Evolutionary conservation across 2,329 filamentous ascomycete genomes (phyloP).

Genomic region (Endocalyx cinctus): DNA sequence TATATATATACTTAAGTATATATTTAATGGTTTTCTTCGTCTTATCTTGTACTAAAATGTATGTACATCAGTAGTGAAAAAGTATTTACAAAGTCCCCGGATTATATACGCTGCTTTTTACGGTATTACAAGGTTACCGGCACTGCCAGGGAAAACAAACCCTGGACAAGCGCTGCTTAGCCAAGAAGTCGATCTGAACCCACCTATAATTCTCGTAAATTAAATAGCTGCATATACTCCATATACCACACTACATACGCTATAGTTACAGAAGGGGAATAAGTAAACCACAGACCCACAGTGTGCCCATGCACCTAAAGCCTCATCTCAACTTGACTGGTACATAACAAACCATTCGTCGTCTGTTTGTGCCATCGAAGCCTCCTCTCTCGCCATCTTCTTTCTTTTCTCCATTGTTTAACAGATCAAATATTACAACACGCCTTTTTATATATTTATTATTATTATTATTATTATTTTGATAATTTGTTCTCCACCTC

Average conservation of each 20-base stretch:
- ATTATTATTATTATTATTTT: conserved; percentile 15
- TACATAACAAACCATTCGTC: conserved; percentile 23
- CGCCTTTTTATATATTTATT: too few species aligned
- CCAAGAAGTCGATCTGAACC: conserved; percentile 20
- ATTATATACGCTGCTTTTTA: too few species aligned
- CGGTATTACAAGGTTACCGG: too few species aligned
- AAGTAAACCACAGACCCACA: too few species aligned
- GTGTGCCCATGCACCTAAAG: too few species aligned
- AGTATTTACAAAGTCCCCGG: too few species aligned
- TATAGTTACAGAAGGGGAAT: too few species aligned
- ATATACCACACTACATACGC: conserved; percentile 14
- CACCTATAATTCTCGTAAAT: conserved; percentile 20
- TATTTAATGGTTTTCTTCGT: too few species aligned
- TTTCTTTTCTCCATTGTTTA: conserved; percentile 15
- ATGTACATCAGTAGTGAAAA: too few species aligned
- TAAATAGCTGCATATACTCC: conserved; percentile 15
- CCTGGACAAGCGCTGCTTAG: too few species aligned
- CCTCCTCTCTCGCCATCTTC: conserved; percentile 10
- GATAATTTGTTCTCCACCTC: conserved; percentile 10
- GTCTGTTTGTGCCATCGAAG: conserved; percentile 16
- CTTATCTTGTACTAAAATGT: too few species aligned
- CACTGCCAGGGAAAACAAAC: too few species aligned
- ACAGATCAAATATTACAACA: conserved; percentile 15
- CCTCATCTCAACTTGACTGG: conserved; percentile 28
- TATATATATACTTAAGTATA: conserved; percentile 13